Evolutionary conservation across 768 basidiomycete genomes (phyloP).

Genomic region (Suillus discolor): DNA sequence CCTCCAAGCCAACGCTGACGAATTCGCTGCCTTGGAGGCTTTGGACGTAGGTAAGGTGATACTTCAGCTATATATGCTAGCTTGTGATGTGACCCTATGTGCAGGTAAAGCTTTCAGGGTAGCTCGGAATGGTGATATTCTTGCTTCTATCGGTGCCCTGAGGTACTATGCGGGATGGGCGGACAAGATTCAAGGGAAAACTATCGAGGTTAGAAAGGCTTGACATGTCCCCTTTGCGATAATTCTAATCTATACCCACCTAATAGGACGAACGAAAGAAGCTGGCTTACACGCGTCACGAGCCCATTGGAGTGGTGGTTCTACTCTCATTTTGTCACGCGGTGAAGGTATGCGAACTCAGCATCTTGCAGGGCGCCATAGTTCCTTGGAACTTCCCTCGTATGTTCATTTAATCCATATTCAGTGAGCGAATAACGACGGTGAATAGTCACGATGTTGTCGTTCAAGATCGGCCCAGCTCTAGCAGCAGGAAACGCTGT

Average conservation of each 20-base stretch:
- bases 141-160: constrained; percentile 10
- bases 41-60: constrained; percentile 44
- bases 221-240: background rate
- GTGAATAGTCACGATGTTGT: background rate
- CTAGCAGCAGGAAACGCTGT: constrained; percentile 64
- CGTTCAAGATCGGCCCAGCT: constrained; percentile 57
- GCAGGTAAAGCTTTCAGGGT: constrained; percentile 41
- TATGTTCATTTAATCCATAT: background rate
- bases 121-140: constrained; percentile 28
- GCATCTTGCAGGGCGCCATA: constrained; percentile 42
- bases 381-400: constrained; percentile 72
- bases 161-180: constrained; percentile 54
- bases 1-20: constrained; percentile 49
- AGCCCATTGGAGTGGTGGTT: constrained; percentile 59
- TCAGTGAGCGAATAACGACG: background rate
- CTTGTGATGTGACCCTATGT: background rate
- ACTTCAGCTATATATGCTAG: background rate
- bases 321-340: background rate
- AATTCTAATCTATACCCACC: background rate
- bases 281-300: constrained; percentile 70
- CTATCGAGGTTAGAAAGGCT: constrained; percentile 18
- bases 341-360: constrained; percentile 15
- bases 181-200: constrained; percentile 46
- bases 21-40: constrained; percentile 53
- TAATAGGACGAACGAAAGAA: constrained; percentile 54